A percentile compares a stretch with the other conserved stretches of the same genome.
Conservation (phyloP, 495 filamentous ascomycete genomes). For the Talaromyces liani region DNA sequence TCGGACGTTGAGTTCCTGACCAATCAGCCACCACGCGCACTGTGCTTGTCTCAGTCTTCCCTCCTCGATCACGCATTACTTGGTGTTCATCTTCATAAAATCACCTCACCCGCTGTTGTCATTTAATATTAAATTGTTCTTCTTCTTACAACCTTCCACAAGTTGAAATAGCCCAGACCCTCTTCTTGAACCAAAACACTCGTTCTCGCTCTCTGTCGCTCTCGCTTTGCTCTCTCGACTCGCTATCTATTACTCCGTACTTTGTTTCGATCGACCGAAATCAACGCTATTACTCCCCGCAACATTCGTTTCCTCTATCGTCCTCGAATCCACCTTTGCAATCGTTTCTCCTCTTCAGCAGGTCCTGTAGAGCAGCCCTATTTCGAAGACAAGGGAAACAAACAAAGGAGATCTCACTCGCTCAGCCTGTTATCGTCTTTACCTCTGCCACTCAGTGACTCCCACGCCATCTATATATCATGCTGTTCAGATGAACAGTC, state of each 20-base stretch:
- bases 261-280: constrained; percentile 8
- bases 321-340: background rate
- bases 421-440: background rate
- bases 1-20: background rate
- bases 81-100: background rate
- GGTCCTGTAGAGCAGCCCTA: background rate
- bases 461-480: background rate
- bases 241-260: constrained; percentile 3
- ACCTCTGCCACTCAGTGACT: background rate
- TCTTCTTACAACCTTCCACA: background rate
- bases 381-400: background rate
- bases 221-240: constrained; percentile 1
- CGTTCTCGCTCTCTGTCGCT: background rate
- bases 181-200: background rate
- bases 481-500: constrained; percentile 6
- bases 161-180: background rate
- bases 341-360: background rate
- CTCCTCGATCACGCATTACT: background rate
- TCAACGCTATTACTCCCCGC: background rate
- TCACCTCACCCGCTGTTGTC: background rate
- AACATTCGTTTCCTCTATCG: background rate
- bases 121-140: background rate
- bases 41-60: constrained; percentile 7
- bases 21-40: constrained; percentile 1
- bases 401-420: constrained; percentile 2